These are phyloP conservation scores for Citrus medica DNA, from an alignment of 345 rosid genomes.

Conservation along the genomic window DNA sequence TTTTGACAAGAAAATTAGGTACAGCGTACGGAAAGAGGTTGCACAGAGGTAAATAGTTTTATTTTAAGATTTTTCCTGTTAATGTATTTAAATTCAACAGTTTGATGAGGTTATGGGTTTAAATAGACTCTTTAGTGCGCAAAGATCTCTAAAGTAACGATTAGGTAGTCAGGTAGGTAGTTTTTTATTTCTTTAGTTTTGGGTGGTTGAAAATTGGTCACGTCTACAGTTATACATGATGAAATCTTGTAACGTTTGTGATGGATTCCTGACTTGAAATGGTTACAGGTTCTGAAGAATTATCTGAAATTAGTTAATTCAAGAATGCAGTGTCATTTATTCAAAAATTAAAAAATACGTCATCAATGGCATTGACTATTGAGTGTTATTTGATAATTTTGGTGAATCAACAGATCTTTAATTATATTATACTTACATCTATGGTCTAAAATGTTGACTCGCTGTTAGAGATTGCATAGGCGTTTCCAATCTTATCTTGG, in stretches of 20 bases:
- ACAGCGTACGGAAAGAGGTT: slow-evolving; percentile 69
- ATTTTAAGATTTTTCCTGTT: background rate
- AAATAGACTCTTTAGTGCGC: background rate
- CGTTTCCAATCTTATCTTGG: background rate
- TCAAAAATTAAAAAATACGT: too few species aligned
- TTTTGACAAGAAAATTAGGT: slow-evolving; percentile 77
- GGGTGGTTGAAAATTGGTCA: background rate
- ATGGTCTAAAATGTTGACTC: background rate
- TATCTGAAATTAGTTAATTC: background rate
- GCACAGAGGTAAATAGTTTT: slow-evolving; percentile 53
- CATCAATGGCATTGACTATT: background rate
- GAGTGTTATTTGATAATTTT: background rate
- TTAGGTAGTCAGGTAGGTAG: background rate
- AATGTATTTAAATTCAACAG: background rate
- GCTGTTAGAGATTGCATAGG: background rate
- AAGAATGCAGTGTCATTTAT: background rate
- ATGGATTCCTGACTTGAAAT: background rate
- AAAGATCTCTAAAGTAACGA: background rate
- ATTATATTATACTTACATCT: background rate
- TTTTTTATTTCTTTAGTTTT: background rate
- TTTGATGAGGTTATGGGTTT: background rate
- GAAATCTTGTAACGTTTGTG: background rate
- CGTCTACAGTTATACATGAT: background rate
- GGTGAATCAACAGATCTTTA: background rate
- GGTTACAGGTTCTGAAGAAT: background rate